Evolutionary conservation across 768 basidiomycete genomes (phyloP).

Genomic region (Albatrellus ellisii): DNA sequence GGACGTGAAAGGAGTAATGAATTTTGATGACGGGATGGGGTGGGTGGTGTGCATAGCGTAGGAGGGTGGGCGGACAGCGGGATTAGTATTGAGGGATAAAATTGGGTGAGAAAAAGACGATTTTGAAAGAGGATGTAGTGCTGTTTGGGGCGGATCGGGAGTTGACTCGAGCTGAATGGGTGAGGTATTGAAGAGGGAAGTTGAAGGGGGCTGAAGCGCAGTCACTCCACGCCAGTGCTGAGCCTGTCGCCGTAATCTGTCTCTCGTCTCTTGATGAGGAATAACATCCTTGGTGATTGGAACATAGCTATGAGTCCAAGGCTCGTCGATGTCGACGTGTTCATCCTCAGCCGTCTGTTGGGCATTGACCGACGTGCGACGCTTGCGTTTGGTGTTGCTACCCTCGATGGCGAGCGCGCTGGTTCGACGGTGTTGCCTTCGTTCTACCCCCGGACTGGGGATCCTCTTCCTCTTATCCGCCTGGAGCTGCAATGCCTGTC

Average conservation of each 20-base stretch:
- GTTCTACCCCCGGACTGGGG: conserved; percentile 25
- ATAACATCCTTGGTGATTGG: conserved; percentile 34
- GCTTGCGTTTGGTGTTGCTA: conserved; percentile 23
- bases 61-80: conserved; percentile 37
- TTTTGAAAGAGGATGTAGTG: conserved; percentile 21
- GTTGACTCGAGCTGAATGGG: conserved; percentile 21
- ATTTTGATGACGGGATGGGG: conserved; percentile 36
- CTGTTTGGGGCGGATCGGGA: conserved; percentile 17
- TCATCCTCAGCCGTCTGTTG: conserved; percentile 27
- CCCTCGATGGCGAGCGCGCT: conserved; percentile 25
- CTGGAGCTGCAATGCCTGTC: conserved; percentile 14
- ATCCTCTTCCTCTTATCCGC: conserved; percentile 19
- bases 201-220: conserved; percentile 29
- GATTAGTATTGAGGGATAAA: conserved; percentile 24
- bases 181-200: conserved; percentile 20
- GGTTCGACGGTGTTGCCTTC: conserved; percentile 22
- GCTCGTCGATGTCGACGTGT: conserved; percentile 36
- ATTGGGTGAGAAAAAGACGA: conserved; percentile 22
- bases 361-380: conserved; percentile 25
- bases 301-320: conserved; percentile 32
- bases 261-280: conserved; percentile 28
- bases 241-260: conserved; percentile 43
- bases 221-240: conserved; percentile 55
- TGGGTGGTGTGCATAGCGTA: conserved; percentile 56
- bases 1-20: conserved; percentile 53